phyloP scores from a whole-genome alignment of 2,329 filamentous ascomycete genomes.

The Amylocarpus encephaloides region DNA sequence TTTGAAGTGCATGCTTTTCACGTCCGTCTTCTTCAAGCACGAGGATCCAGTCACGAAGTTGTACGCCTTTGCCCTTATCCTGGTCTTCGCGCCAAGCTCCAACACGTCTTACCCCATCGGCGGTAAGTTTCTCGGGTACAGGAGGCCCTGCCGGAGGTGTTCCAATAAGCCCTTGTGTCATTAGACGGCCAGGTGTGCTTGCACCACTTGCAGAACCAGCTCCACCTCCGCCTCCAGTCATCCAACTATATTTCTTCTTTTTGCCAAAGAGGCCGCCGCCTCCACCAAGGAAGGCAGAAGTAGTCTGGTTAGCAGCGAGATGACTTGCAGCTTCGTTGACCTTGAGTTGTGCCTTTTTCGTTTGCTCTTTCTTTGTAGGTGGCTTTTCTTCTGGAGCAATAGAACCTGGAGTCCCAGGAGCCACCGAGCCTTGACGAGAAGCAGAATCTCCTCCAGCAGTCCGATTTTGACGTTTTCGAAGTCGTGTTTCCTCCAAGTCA shows the following conservation, averaged over 20 bases:
- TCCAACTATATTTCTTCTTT: slow-evolving; percentile 69
- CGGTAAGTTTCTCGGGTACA: slow-evolving; percentile 41
- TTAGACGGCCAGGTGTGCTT: slow-evolving; percentile 40
- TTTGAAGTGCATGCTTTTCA: slow-evolving; percentile 56
- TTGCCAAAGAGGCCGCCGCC: slow-evolving; percentile 51
- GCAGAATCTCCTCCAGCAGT: slow-evolving; percentile 43
- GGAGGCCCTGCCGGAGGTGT: slow-evolving; percentile 31
- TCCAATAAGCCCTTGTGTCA: slow-evolving; percentile 32
- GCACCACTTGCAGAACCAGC: slow-evolving; percentile 41
- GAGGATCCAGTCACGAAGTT: slow-evolving; percentile 74
- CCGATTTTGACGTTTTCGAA: slow-evolving; percentile 61
- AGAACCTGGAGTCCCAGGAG: slow-evolving; percentile 55
- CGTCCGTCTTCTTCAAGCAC: slow-evolving; percentile 74
- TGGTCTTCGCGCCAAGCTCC: slow-evolving; percentile 76
- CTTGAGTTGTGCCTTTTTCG: slow-evolving; percentile 65
- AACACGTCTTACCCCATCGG: slow-evolving; percentile 54
- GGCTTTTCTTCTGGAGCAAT: slow-evolving; percentile 64
- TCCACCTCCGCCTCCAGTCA: slow-evolving; percentile 55
- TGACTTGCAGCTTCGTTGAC: slow-evolving; percentile 73
- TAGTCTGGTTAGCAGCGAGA: slow-evolving; percentile 76
- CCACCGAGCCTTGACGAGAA: slow-evolving; percentile 44
- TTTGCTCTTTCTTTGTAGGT: slow-evolving; percentile 82
- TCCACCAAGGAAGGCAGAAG: slow-evolving; percentile 68
- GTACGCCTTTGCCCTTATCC: slow-evolving; percentile 70
- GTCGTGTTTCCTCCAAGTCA: slow-evolving; percentile 64